A percentile compares a stretch with the other conserved stretches of the same genome.
These are phyloP conservation scores for Magnaporthales sp. DNA, from an alignment of 2,329 filamentous ascomycete genomes.

Conservation along the genomic window DNA sequence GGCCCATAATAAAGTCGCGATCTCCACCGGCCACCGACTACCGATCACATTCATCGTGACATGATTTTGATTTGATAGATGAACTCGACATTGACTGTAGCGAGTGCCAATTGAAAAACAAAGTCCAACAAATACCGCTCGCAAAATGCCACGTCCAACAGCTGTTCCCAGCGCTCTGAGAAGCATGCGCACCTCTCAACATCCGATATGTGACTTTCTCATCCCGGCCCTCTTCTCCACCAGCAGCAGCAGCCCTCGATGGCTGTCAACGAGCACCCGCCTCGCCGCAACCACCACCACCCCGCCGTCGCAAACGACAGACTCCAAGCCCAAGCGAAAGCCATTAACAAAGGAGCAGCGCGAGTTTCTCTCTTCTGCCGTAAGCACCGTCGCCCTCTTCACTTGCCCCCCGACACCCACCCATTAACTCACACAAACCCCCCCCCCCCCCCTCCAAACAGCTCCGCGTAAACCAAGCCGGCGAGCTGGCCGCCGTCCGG, in stretches of 20 bases:
- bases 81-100: not conserved
- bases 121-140: not conserved
- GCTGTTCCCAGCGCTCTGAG: slow-evolving; percentile 14
- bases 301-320: slow-evolving; percentile 14
- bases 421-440: too few species aligned
- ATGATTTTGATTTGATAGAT: not conserved
- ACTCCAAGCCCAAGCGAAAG: slow-evolving; percentile 33
- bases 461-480: slow-evolving; percentile 94
- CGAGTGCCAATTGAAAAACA: not conserved
- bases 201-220: slow-evolving; percentile 27
- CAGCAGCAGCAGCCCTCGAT: slow-evolving; percentile 10
- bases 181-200: slow-evolving; percentile 8
- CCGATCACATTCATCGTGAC: not conserved
- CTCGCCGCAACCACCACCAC: slow-evolving; percentile 9
- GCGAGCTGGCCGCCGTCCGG: slow-evolving; percentile 89
- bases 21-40: not conserved
- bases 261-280: slow-evolving; percentile 15
- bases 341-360: slow-evolving; percentile 62
- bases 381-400: too few species aligned
- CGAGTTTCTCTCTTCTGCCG: slow-evolving; percentile 67
- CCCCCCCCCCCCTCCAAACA: slow-evolving; percentile 20
- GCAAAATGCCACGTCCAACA: slow-evolving; percentile 15
- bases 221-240: slow-evolving; percentile 23
- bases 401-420: slow-evolving; percentile 1
- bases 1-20: not conserved